Evolutionary conservation across 2,329 filamentous ascomycete genomes (phyloP).

Genomic region (Exserohilum rostratum): DNA sequence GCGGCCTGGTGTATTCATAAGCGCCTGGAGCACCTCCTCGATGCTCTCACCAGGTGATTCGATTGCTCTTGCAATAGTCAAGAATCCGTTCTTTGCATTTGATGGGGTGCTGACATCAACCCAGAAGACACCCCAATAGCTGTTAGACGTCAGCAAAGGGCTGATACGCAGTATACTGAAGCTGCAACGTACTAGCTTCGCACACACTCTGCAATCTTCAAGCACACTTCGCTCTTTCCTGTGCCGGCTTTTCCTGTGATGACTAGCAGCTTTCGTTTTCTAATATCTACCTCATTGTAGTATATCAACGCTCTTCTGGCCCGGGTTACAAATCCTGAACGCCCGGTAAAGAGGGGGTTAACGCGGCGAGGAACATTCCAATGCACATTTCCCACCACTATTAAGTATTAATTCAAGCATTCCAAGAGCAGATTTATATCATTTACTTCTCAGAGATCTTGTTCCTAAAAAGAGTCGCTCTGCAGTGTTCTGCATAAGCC

Average conservation of each 20-base stretch:
- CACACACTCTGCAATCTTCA: constrained; percentile 30
- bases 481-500: too few relatives aligned
- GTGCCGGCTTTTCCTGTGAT: constrained; percentile 38
- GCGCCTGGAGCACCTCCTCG: neutral
- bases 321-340: neutral
- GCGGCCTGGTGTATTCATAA: neutral
- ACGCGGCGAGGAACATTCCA: neutral
- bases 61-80: constrained; percentile 22
- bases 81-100: constrained; percentile 31
- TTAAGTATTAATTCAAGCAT: neutral
- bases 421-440: too few relatives aligned
- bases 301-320: neutral
- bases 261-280: constrained; percentile 23
- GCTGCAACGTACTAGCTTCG: constrained; percentile 25
- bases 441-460: too few relatives aligned
- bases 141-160: constrained; percentile 17
- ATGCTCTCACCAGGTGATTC: neutral
- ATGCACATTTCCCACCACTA: neutral
- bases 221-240: constrained; percentile 45
- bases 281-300: neutral
- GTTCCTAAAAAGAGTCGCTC: too few relatives aligned
- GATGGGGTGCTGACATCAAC: constrained; percentile 32
- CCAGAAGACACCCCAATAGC: constrained; percentile 44
- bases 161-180: neutral
- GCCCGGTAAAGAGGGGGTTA: neutral